A percentile compares a stretch with the other conserved stretches of the same genome.
Evolutionary conservation across 495 filamentous ascomycete species (phyloP).

Genomic region (Rostrohypoxylon terebratum): DNA sequence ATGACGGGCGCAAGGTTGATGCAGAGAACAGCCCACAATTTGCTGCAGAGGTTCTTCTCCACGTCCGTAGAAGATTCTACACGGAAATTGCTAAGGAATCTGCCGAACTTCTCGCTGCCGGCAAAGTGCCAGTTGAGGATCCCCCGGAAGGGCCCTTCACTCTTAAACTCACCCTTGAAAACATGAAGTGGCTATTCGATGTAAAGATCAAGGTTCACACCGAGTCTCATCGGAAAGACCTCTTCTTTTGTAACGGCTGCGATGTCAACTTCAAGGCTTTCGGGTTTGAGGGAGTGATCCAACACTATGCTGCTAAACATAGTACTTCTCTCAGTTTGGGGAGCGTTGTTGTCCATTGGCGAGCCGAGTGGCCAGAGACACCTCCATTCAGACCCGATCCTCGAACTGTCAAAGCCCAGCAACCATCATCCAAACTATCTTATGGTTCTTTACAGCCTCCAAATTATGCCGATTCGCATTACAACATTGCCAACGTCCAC

Average conservation of each 20-base stretch:
- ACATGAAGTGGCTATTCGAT: conserved; percentile 88
- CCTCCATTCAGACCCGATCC: conserved; percentile 63
- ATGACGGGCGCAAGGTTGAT: conserved; percentile 65
- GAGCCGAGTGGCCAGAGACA: conserved; percentile 79
- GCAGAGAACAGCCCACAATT: conserved; percentile 71
- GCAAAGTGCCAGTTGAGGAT: conserved; percentile 55
- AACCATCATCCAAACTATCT: neutral
- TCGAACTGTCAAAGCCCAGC: neutral
- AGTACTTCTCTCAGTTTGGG: conserved; percentile 73
- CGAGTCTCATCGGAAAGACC: conserved; percentile 69
- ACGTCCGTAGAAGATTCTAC: conserved; percentile 73
- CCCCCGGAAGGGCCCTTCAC: conserved; percentile 65
- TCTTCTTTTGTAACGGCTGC: conserved; percentile 80
- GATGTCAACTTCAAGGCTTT: conserved; percentile 71
- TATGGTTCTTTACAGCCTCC: conserved; percentile 18
- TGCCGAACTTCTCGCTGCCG: conserved; percentile 57
- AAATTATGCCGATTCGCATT: neutral
- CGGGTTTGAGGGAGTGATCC: conserved; percentile 79
- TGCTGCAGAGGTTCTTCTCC: conserved; percentile 72
- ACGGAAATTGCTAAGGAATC: conserved; percentile 65
- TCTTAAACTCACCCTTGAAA: conserved; percentile 75
- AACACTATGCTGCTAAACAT: conserved; percentile 85
- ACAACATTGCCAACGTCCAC: conserved; percentile 13
- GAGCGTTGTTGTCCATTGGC: conserved; percentile 78
- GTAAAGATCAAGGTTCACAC: conserved; percentile 76